Conservation (phyloP, 2,329 filamentous ascomycete species). For the Neofusicoccum cordaticola region DNA sequence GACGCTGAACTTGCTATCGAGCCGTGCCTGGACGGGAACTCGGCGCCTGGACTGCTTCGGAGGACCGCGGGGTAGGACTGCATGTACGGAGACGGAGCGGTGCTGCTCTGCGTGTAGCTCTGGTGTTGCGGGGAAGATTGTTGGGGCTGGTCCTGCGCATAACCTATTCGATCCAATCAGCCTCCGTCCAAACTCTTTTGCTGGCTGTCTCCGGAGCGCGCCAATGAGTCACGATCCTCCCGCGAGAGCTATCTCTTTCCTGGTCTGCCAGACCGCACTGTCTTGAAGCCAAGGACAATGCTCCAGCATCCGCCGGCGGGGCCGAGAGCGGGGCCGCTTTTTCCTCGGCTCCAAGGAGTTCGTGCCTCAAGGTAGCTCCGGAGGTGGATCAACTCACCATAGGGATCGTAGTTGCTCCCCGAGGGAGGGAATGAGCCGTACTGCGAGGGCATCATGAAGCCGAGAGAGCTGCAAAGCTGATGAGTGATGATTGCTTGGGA, state of each 20-base stretch:
- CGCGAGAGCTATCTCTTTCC: not conserved
- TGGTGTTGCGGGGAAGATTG: conserved; percentile 13
- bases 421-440: conserved; percentile 37
- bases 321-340: conserved; percentile 1
- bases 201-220: not conserved
- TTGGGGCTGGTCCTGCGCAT: conserved; percentile 13
- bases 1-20: conserved; percentile 29
- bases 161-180: conserved; percentile 8
- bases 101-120: conserved; percentile 16
- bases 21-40: conserved; percentile 8
- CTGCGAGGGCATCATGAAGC: conserved; percentile 40
- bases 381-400: conserved; percentile 17
- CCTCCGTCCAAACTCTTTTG: not conserved
- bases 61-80: conserved; percentile 13
- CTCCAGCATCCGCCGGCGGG: not conserved
- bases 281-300: not conserved
- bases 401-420: conserved; percentile 20
- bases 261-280: not conserved
- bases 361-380: not conserved
- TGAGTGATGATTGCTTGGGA: conserved; percentile 6
- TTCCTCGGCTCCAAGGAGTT: not conserved
- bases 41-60: conserved; percentile 14
- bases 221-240: not conserved
- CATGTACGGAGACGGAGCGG: conserved; percentile 14
- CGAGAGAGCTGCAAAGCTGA: conserved; percentile 32